These are phyloP conservation scores for Bacidia gigantensis DNA, from an alignment of 495 filamentous ascomycete species.

Conservation along the genomic window DNA sequence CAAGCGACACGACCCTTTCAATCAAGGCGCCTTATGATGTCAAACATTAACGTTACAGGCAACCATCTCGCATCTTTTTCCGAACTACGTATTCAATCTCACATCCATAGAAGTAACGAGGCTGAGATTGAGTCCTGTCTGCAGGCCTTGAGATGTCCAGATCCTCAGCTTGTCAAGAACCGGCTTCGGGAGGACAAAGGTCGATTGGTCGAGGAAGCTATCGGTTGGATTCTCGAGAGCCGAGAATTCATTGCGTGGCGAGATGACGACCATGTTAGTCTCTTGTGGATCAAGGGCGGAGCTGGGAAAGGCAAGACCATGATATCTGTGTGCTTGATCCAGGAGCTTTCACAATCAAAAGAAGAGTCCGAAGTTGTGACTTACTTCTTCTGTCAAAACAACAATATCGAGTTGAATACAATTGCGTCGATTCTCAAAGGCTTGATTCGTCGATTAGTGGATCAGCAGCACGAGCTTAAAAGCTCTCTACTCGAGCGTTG, in stretches of 20 bases:
- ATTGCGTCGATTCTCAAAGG: slow-evolving; percentile 1
- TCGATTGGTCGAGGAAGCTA: not conserved
- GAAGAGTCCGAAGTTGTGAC: not conserved
- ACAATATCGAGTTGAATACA: not conserved
- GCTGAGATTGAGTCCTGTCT: too few species aligned
- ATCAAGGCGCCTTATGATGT: too few species aligned
- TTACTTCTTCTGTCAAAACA: slow-evolving; percentile 5
- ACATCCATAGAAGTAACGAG: too few species aligned
- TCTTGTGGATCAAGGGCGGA: slow-evolving; percentile 34
- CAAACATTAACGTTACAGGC: too few species aligned
- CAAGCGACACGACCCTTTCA: too few species aligned
- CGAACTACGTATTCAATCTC: too few species aligned
- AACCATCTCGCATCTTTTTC: too few species aligned
- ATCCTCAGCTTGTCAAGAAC: not conserved
- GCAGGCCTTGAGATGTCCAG: not conserved
- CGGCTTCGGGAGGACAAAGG: not conserved
- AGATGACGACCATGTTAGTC: not conserved
- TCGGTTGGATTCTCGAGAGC: not conserved
- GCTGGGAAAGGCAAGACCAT: slow-evolving; percentile 37
- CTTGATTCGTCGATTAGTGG: not conserved
- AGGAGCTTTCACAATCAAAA: slow-evolving; percentile 12
- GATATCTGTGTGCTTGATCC: slow-evolving; percentile 24
- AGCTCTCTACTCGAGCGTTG: not conserved
- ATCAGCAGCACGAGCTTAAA: not conserved
- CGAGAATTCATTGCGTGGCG: not conserved